Evolutionary conservation across 495 filamentous ascomycete species (phyloP).

Genomic region (Daldinia caldariorum): DNA sequence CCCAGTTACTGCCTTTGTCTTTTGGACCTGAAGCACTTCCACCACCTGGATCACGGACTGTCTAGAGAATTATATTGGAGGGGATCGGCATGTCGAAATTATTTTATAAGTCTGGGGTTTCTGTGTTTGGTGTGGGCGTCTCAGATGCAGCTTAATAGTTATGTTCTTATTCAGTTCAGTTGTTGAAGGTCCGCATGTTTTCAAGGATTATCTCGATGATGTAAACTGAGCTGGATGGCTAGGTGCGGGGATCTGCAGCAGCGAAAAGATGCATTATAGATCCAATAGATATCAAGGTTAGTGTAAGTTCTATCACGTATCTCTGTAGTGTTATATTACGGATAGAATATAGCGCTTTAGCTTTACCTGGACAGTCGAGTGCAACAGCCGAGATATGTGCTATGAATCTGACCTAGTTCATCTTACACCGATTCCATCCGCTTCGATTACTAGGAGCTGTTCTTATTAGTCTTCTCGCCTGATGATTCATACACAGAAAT

Average conservation of each 20-base stretch:
- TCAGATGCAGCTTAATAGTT: conserved; percentile 2
- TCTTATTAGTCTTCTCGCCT: neutral
- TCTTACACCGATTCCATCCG: neutral
- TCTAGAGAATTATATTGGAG: conserved; percentile 3
- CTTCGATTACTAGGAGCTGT: neutral
- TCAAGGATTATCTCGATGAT: neutral
- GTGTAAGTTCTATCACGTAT: neutral
- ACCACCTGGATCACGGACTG: conserved; percentile 40
- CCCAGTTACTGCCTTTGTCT: conserved; percentile 73
- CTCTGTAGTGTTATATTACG: neutral
- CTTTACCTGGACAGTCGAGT: neutral
- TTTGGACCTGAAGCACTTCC: conserved; percentile 73
- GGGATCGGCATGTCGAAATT: neutral
- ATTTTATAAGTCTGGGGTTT: neutral
- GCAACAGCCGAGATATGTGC: neutral
- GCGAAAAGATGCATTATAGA: conserved; percentile 12
- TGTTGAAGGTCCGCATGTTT: conserved; percentile 8
- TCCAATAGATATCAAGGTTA: conserved; percentile 17
- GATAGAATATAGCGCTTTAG: neutral
- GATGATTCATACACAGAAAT: neutral
- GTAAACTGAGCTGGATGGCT: neutral
- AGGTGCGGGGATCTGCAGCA: conserved; percentile 16
- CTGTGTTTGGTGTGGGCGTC: neutral
- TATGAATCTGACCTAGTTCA: neutral
- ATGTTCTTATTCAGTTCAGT: conserved; percentile 16